Conservation (phyloP, 2,329 filamentous ascomycete genomes). For the Colletotrichum orchidophilum region DNA sequence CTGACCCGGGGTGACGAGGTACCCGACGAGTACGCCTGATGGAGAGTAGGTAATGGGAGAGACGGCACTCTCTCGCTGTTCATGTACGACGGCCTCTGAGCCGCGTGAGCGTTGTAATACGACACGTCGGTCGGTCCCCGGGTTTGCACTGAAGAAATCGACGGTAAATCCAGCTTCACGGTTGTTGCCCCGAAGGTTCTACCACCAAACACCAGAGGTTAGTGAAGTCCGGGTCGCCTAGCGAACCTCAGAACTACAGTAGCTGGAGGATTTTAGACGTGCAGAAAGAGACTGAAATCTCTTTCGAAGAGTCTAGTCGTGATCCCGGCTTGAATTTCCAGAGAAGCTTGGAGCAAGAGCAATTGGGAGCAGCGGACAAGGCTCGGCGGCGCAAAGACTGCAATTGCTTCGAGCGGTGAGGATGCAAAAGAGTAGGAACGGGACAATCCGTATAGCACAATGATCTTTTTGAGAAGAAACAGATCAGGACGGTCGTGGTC, state of each 20-base stretch:
- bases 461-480: background rate
- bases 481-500: conserved; percentile 29
- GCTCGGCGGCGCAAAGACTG: background rate
- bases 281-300: background rate
- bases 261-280: background rate
- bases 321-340: background rate
- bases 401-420: conserved; percentile 1
- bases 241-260: conserved; percentile 2
- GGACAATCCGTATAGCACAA: background rate
- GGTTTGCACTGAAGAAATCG: conserved; percentile 84
- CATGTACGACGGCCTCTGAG: conserved; percentile 72
- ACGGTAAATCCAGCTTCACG: conserved; percentile 95
- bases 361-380: background rate
- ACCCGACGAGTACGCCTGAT: conserved; percentile 76
- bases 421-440: background rate
- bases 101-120: conserved; percentile 75
- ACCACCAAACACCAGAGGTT: conserved; percentile 8
- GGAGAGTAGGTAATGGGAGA: conserved; percentile 74
- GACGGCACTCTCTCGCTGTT: conserved; percentile 76
- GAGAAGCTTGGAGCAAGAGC: background rate
- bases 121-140: conserved; percentile 77
- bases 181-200: conserved; percentile 57
- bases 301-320: conserved; percentile 1
- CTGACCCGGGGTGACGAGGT: conserved; percentile 80
- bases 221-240: conserved; percentile 16